A percentile compares a stretch with the other conserved stretches of the same genome.
phyloP scores from a whole-genome alignment of 2,329 filamentous ascomycete species.

The Fusarium nygamai region DNA sequence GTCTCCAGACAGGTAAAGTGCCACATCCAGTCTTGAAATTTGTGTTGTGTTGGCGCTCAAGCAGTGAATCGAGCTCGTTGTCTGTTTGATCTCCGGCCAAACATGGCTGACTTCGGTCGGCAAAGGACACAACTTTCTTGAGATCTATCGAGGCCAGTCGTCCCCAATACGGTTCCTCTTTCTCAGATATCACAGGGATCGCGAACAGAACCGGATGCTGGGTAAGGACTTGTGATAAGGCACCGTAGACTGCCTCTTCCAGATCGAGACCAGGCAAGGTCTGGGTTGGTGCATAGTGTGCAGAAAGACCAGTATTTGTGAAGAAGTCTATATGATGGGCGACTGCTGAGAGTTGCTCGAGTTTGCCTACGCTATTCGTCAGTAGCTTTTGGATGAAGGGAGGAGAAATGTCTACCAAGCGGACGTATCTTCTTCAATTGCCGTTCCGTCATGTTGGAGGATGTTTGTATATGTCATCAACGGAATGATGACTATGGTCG shows the following conservation, averaged over 20 bases:
- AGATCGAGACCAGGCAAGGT: background rate
- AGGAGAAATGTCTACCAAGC: background rate
- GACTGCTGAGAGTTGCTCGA: background rate
- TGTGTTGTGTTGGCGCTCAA: conserved; percentile 1
- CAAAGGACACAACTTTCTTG: background rate
- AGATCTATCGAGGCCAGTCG: background rate
- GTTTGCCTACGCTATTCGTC: background rate
- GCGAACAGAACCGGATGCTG: background rate
- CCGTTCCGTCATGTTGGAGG: background rate
- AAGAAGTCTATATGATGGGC: conserved; percentile 7
- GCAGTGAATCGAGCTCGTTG: background rate
- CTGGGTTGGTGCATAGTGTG: background rate
- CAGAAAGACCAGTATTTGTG: conserved; percentile 3
- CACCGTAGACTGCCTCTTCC: background rate
- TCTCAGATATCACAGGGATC: background rate
- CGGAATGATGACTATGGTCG: background rate
- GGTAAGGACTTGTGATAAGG: background rate
- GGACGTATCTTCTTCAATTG: background rate
- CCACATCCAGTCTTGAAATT: background rate
- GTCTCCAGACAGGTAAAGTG: background rate
- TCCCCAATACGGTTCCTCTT: background rate
- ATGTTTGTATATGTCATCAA: background rate
- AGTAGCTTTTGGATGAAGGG: background rate
- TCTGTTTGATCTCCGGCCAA: background rate
- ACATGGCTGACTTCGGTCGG: background rate